Conservation (phyloP, 768 basidiomycete species). For the Nidula microcarpa region DNA sequence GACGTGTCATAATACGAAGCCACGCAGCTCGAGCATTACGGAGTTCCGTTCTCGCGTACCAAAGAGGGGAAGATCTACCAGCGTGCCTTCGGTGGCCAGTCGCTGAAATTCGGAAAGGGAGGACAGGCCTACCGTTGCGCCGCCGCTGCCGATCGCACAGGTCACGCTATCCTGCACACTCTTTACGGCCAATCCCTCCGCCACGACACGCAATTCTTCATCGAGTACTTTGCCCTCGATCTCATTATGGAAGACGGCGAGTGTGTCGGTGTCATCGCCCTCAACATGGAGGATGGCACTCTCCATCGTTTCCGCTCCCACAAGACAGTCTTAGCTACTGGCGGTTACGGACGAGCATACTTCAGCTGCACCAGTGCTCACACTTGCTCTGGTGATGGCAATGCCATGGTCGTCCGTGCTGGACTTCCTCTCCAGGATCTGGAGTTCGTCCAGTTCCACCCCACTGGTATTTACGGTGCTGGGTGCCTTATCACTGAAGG, state of each 20-base stretch:
- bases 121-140: slow-evolving; percentile 99
- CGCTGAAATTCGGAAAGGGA: slow-evolving; percentile 94
- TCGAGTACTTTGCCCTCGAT: slow-evolving; percentile 99
- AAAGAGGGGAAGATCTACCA: slow-evolving; percentile 99
- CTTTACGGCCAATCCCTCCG: slow-evolving; percentile 98
- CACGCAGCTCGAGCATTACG: slow-evolving; percentile 91
- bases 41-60: slow-evolving; percentile 97
- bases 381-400: slow-evolving; percentile 98
- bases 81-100: slow-evolving; percentile 98
- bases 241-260: slow-evolving; percentile 98
- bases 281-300: slow-evolving; percentile 99
- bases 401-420: slow-evolving; percentile 96
- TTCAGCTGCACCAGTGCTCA: slow-evolving; percentile 99
- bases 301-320: slow-evolving; percentile 97
- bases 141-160: slow-evolving; percentile 97
- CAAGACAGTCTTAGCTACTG: slow-evolving; percentile 97
- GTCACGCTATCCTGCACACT: slow-evolving; percentile 97
- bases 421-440: slow-evolving; percentile 95
- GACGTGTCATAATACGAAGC: too few relatives aligned
- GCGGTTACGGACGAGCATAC: slow-evolving; percentile 97
- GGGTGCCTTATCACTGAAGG: slow-evolving; percentile 99
- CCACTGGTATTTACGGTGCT: slow-evolving; percentile 98
- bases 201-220: slow-evolving; percentile 99
- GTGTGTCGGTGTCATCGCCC: slow-evolving; percentile 97
- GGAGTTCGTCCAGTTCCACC: slow-evolving; percentile 99